phyloP scores from a whole-genome alignment of 1,284 basidiomycete genomes.

The Phenoliferia sp. region DNA sequence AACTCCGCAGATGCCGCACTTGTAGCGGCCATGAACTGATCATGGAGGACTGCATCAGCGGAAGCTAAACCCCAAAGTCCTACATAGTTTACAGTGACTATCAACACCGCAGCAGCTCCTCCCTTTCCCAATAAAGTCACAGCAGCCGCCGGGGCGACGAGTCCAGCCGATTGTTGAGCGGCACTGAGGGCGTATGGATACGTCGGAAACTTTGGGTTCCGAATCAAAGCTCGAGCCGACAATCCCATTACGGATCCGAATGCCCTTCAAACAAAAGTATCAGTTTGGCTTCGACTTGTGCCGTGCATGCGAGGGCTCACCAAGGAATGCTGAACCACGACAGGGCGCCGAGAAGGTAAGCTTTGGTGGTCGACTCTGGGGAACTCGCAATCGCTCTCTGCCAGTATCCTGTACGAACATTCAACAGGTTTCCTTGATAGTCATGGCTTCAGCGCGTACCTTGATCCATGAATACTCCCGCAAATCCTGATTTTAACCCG shows the following conservation, averaged over 20 bases:
- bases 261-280: not conserved
- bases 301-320: not conserved
- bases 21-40: conserved; percentile 69
- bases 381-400: not conserved
- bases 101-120: conserved; percentile 61
- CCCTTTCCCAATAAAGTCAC: conserved; percentile 55
- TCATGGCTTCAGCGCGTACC: not conserved
- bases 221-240: not conserved
- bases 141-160: conserved; percentile 72
- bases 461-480: conserved; percentile 21
- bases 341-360: conserved; percentile 42
- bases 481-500: too few relatives aligned
- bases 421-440: too few relatives aligned
- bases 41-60: not conserved
- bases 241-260: conserved; percentile 20
- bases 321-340: conserved; percentile 55
- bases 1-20: conserved; percentile 65
- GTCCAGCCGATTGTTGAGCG: conserved; percentile 68
- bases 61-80: not conserved
- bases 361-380: not conserved
- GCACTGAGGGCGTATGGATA: conserved; percentile 19
- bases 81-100: not conserved
- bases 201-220: not conserved
- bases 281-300: not conserved
- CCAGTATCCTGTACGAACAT: too few relatives aligned